These are phyloP conservation scores for Trichopus zeylanicus DNA, from an alignment of 116 monocot genomes.

Conservation along the genomic window DNA sequence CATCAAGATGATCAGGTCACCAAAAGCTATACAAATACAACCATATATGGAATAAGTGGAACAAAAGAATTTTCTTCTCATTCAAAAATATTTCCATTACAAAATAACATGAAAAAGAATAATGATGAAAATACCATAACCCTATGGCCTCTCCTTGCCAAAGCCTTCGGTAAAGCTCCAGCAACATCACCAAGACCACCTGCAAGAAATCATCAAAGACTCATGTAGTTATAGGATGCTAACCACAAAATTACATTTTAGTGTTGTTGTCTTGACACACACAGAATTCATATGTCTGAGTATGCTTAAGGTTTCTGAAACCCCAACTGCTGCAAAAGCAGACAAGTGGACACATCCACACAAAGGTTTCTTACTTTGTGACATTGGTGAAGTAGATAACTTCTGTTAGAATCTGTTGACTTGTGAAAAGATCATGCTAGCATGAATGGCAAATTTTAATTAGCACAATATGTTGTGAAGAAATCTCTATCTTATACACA, in stretches of 20 bases:
- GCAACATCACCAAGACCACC: conserved; percentile 97
- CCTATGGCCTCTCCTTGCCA: conserved; percentile 76
- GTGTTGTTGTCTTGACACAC: too few species aligned
- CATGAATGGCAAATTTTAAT: too few species aligned
- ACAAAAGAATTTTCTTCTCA: not conserved
- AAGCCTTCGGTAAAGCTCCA: conserved; percentile 84
- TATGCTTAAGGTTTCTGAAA: too few species aligned
- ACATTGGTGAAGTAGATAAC: too few species aligned
- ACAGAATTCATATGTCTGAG: too few species aligned
- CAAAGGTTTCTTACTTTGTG: too few species aligned
- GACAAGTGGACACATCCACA: too few species aligned
- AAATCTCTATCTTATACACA: too few species aligned
- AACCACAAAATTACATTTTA: not conserved
- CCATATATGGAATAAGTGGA: not conserved
- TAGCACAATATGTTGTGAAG: too few species aligned
- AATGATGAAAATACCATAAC: conserved; percentile 52
- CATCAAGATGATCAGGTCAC: not conserved
- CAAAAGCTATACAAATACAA: not conserved
- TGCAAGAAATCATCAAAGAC: conserved; percentile 7
- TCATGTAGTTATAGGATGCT: not conserved
- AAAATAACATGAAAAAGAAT: not conserved
- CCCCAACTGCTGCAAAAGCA: too few species aligned
- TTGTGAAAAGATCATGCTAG: too few species aligned
- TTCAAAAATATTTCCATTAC: conserved; percentile 1
- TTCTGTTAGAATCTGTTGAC: too few species aligned